These are phyloP conservation scores for Colletotrichum sp. DNA, from an alignment of 2,329 filamentous ascomycete species.

Conservation along the genomic window DNA sequence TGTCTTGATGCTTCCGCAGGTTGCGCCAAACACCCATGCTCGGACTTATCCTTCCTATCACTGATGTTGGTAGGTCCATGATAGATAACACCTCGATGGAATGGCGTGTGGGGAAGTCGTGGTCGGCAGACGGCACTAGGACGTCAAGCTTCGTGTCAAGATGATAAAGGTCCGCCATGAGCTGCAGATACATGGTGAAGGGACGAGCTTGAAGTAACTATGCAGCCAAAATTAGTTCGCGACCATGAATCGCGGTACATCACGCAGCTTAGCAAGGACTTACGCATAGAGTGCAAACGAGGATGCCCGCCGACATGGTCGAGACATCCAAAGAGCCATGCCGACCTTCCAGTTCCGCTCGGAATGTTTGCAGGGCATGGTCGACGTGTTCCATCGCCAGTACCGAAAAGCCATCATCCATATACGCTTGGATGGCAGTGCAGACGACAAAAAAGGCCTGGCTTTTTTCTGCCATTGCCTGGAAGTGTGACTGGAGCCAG, in stretches of 20 bases:
- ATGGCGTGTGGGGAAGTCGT: slow-evolving; percentile 1
- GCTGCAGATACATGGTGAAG: slow-evolving; percentile 17
- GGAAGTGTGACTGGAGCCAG: slow-evolving; percentile 16
- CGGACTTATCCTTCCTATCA: slow-evolving; percentile 11
- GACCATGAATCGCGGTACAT: neutral
- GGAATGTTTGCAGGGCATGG: slow-evolving; percentile 17
- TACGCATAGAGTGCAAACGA: slow-evolving; percentile 18
- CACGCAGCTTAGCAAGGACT: neutral
- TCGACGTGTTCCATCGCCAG: slow-evolving; percentile 18
- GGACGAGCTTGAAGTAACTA: slow-evolving; percentile 14
- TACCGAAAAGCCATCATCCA: slow-evolving; percentile 17
- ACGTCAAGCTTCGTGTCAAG: neutral
- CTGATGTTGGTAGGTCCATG: slow-evolving; percentile 22
- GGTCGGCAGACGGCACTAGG: neutral
- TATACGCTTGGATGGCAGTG: slow-evolving; percentile 14
- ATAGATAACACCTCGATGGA: slow-evolving; percentile 20
- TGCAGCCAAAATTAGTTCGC: neutral
- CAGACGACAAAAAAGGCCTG: slow-evolving; percentile 13
- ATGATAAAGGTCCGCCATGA: slow-evolving; percentile 17
- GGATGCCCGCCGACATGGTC: slow-evolving; percentile 13
- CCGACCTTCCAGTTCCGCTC: slow-evolving; percentile 14
- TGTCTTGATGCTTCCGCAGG: slow-evolving; percentile 12
- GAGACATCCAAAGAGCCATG: slow-evolving; percentile 6
- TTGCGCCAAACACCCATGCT: slow-evolving; percentile 20
- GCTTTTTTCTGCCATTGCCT: slow-evolving; percentile 5